phyloP scores from a whole-genome alignment of 2,329 filamentous ascomycete species.

The Phoma sp. region DNA sequence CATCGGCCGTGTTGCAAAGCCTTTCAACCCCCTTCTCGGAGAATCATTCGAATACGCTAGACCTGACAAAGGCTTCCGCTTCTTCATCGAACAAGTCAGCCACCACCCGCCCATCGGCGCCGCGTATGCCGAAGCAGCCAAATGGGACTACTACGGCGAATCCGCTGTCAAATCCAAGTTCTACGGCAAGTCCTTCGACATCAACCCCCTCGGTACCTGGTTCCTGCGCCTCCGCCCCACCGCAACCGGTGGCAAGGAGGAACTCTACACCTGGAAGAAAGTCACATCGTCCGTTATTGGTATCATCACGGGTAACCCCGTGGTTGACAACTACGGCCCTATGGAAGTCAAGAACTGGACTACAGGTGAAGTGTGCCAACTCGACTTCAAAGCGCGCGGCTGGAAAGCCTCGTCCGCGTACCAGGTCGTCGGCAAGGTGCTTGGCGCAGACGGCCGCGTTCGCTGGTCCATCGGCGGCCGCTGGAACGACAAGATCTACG shows the following conservation, averaged over 20 bases:
- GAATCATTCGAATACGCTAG: conserved; percentile 97
- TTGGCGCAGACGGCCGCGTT: conserved; percentile 79
- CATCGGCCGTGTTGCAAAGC: conserved; percentile 95
- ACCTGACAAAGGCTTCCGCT: conserved; percentile 96
- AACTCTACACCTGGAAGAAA: conserved; percentile 99
- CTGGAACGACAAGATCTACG: conserved; percentile 98
- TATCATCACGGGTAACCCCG: conserved; percentile 95
- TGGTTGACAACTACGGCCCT: conserved; percentile 95
- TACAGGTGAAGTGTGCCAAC: conserved; percentile 84
- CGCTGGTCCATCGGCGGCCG: conserved; percentile 90
- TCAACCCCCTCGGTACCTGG: conserved; percentile 96
- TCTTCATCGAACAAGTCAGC: conserved; percentile 98
- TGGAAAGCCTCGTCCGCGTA: conserved; percentile 96
- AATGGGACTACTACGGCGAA: conserved; percentile 98
- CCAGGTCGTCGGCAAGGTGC: conserved; percentile 84
- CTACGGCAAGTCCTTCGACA: conserved; percentile 96
- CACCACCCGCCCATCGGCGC: conserved; percentile 96
- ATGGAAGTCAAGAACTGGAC: conserved; percentile 99
- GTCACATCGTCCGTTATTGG: conserved; percentile 97
- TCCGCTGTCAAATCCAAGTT: conserved; percentile 96
- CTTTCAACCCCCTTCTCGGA: conserved; percentile 94
- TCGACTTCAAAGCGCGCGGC: conserved; percentile 94
- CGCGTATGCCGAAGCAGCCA: conserved; percentile 87
- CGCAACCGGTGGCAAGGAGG: conserved; percentile 70
- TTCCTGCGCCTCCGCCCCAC: conserved; percentile 85